A percentile compares a stretch with the other conserved stretches of the same genome.
phyloP scores from a whole-genome alignment of 352 stramenopile genomes.

The Phytophthora lateralis region DNA sequence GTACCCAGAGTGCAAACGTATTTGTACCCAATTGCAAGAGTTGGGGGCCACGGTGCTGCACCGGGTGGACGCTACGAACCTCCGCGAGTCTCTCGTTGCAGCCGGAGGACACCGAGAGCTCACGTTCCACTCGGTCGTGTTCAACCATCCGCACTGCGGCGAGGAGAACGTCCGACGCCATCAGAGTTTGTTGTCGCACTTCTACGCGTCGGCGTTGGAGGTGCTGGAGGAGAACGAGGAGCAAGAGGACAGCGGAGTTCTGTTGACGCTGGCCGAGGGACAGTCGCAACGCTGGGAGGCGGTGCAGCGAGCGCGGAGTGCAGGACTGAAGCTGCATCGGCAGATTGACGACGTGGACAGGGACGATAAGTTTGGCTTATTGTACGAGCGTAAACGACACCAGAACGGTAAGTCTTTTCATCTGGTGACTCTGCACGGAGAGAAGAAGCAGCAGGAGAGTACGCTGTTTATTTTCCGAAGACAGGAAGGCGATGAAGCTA shows the following conservation, averaged over 20 bases:
- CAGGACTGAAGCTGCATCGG: slow-evolving; percentile 52
- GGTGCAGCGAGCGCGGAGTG: slow-evolving; percentile 44
- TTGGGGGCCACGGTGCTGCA: slow-evolving; percentile 56
- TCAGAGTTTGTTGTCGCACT: slow-evolving; percentile 90
- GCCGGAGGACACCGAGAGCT: slow-evolving; percentile 14
- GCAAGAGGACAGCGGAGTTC: slow-evolving; percentile 33
- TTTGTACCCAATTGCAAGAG: slow-evolving; percentile 48
- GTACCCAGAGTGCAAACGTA: slow-evolving; percentile 54
- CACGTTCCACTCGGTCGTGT: slow-evolving; percentile 86
- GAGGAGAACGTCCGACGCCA: slow-evolving; percentile 90
- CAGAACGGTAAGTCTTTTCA: slow-evolving; percentile 90
- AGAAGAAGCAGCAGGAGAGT: slow-evolving; percentile 69
- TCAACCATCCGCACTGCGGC: slow-evolving; percentile 94
- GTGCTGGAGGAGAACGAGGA: slow-evolving; percentile 36
- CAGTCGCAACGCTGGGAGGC: slow-evolving; percentile 84
- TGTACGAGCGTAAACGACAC: slow-evolving; percentile 86
- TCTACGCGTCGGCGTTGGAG: slow-evolving; percentile 77
- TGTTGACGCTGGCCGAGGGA: slow-evolving; percentile 75
- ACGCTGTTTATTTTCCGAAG: slow-evolving; percentile 66
- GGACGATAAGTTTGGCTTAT: slow-evolving; percentile 37
- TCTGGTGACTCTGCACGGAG: slow-evolving; percentile 70
- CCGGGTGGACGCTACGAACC: slow-evolving; percentile 70
- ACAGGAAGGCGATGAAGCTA: background rate
- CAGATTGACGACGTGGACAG: slow-evolving; percentile 58
- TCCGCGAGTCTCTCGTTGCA: slow-evolving; percentile 43